A percentile compares a stretch with the other conserved stretches of the same genome.
These are phyloP conservation scores for Lachancea nothofagi DNA, from an alignment of 805 yeast species.

Conservation along the genomic window DNA sequence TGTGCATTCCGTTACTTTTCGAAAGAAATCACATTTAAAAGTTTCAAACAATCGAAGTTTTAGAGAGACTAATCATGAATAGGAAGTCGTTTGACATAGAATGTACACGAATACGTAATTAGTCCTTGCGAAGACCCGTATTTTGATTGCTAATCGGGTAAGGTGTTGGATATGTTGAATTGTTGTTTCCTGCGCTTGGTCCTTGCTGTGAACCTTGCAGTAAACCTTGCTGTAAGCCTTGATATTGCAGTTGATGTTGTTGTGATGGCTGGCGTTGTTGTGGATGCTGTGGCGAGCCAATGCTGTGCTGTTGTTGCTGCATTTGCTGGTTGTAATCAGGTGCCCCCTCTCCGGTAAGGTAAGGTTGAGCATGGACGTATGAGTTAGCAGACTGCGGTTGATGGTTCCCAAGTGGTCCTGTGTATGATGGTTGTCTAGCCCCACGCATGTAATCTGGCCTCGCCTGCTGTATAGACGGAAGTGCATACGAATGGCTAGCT, in stretches of 20 bases:
- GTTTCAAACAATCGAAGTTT: too few species aligned
- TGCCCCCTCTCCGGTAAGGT: conserved; percentile 1
- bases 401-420: too few species aligned
- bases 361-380: conserved; percentile 6
- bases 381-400: not conserved
- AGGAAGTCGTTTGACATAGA: too few species aligned
- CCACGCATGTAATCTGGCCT: not conserved
- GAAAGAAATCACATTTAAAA: too few species aligned
- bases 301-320: conserved; percentile 1
- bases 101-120: too few species aligned
- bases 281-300: not conserved
- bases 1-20: too few species aligned
- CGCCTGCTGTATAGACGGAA: not conserved
- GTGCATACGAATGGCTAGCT: conserved; percentile 16
- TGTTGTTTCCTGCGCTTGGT: not conserved
- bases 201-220: conserved; percentile 1
- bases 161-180: conserved; percentile 4
- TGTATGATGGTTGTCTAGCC: not conserved
- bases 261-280: conserved; percentile 1
- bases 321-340: not conserved
- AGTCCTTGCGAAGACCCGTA: conserved; percentile 10
- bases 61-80: too few species aligned
- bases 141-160: conserved; percentile 19
- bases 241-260: conserved; percentile 10
- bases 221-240: conserved; percentile 5